phyloP scores from a whole-genome alignment of 208 protist genomes.

The Crithidia sp. region DNA sequence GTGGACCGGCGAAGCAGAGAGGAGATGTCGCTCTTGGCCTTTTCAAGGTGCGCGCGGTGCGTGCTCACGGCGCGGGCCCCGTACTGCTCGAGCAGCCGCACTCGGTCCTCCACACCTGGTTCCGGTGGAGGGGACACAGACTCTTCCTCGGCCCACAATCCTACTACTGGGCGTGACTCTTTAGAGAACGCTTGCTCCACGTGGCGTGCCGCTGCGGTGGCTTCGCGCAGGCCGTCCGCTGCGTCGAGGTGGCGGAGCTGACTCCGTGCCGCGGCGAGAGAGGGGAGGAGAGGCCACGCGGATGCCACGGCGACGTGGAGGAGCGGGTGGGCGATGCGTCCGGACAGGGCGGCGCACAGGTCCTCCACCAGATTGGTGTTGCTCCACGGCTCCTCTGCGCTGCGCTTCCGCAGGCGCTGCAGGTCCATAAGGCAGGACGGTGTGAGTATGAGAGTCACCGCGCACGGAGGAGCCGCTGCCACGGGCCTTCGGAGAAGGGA shows the following conservation, averaged over 20 bases:
- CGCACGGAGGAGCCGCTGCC: not conserved
- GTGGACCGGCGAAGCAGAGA: constrained; percentile 18
- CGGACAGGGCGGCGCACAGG: constrained; percentile 16
- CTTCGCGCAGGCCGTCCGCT: constrained; percentile 25
- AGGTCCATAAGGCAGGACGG: constrained; percentile 19
- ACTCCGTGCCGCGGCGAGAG: not conserved
- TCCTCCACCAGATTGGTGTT: not conserved
- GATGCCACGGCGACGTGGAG: constrained; percentile 6
- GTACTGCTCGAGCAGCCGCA: constrained; percentile 24
- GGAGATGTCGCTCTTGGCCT: constrained; percentile 41
- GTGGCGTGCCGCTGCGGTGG: constrained; percentile 24
- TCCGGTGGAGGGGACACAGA: not conserved
- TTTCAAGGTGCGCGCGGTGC: constrained; percentile 26
- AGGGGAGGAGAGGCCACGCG: constrained; percentile 25
- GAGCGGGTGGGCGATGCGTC: not conserved
- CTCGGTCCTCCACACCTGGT: not conserved
- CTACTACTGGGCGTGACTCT: constrained; percentile 23
- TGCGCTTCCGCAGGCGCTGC: constrained; percentile 14
- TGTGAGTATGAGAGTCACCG: constrained; percentile 19
- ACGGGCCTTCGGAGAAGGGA: constrained; percentile 7
- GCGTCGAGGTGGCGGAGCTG: constrained; percentile 1
- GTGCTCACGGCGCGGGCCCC: constrained; percentile 29
- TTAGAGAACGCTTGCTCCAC: constrained; percentile 19
- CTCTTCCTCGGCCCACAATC: constrained; percentile 32
- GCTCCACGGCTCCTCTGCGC: too few species aligned